Evolutionary conservation across 2,329 filamentous ascomycete species (phyloP), one percentile per base, ranked within the genome.

Genomic region (Fusarium sp.): DNA sequence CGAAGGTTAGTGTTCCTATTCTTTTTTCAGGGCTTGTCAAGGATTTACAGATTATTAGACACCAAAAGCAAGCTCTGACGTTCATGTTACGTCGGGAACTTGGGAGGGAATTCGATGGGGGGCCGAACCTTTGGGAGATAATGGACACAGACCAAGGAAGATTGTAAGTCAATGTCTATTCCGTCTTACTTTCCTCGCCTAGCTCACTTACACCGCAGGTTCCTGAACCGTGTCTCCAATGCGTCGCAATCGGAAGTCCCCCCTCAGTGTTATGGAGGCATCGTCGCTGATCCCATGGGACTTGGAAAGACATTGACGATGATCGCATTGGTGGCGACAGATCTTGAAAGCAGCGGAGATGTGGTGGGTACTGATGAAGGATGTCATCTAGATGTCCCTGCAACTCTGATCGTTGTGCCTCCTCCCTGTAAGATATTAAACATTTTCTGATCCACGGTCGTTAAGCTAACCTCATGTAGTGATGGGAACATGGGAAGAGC

Each of bases 281-380:
- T 84, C n/a, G 73, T 85, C 24, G 83, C 82, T 2, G 83, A 85
- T 60, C 76, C 79, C 0, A 85, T 85, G 83, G 83, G 83, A 1
- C 71, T 84, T 0, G 83, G 83, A 0, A 85, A 85, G 56, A 83
- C 83, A 1, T 62, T 84, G 1, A 79, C 79, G 0, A 83, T 84
- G 79, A 81, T 85, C 27, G 71, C 82, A 1, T 59, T 85, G 3
- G 70, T 78, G 3, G 82, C 82, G 3, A 65, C 71, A 0, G 74
- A 76, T 15, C 3, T 61, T 2, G 52, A 65, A 3, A 27, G 11
- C 6, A 3, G 24, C 5, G 12, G 3, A 5, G 32, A 7, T 4
- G 3, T 15, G 0, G 18, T 48, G 3, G 11, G 25, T 15, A n/a
- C 6, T 9, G 27, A 20, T 5, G 18, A 56, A 29, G 46, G 47